Conservation (phyloP, 164 flowering plant genomes). For the Nymphaea thermarum region DNA sequence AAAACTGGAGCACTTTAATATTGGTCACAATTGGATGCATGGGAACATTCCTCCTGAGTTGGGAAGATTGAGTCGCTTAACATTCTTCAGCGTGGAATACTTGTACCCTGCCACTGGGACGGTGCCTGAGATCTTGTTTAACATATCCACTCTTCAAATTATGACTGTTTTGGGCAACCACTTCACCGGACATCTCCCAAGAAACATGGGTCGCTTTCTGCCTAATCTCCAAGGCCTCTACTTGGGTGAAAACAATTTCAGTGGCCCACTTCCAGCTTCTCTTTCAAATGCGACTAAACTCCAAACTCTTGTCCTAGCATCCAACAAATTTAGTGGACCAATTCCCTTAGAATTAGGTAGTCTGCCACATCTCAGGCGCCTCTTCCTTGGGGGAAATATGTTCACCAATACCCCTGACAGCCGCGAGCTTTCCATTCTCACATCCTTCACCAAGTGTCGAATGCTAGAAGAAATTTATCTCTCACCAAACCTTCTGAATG, state of each 20-base stretch:
- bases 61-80: conserved; percentile 1
- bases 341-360: conserved; percentile 5
- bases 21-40: conserved; percentile 3
- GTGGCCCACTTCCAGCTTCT: conserved; percentile 10
- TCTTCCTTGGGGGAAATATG: background rate
- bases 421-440: conserved; percentile 4
- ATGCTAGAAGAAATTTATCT: background rate
- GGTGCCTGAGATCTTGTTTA: conserved; percentile 3
- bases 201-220: conserved; percentile 1
- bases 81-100: background rate
- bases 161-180: background rate
- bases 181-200: conserved; percentile 8
- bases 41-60: conserved; percentile 8
- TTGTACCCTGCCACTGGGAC: conserved; percentile 2
- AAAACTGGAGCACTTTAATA: background rate
- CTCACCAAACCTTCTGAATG: conserved; percentile 3
- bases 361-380: background rate
- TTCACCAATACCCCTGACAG: conserved; percentile 1
- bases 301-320: conserved; percentile 3
- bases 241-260: conserved; percentile 6
- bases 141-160: conserved; percentile 5
- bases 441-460: conserved; percentile 7
- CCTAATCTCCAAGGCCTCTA: conserved; percentile 8
- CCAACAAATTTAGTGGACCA: conserved; percentile 6
- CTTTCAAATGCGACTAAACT: conserved; percentile 6